Base-by-base conservation (phyloP, 371 early-diverging fungal species). In the Thermomucor indicae-seudaticae region DNA sequence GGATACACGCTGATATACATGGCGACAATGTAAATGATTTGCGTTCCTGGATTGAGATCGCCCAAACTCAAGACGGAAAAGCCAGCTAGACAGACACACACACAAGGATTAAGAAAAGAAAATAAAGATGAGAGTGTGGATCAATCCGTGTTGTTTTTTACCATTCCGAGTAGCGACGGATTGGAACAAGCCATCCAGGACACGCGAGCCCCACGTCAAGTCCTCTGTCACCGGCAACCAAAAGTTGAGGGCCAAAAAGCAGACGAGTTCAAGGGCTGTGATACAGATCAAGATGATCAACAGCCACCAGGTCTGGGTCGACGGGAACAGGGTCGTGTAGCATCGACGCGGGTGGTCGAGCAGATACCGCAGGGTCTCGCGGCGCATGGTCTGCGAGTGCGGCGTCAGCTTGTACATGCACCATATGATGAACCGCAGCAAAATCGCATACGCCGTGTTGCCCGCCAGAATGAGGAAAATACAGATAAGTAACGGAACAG, bases 1-100 rank as follows among this genome's bases (percentile, higher is more conserved):
- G 76, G 76, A 34, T 75, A 75, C 7, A 75, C 76, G 55, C 70
- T 69, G 35, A 75, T 75, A 47, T 75, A 75, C 76, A 75, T 75
- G n/a, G 72, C 72, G 17, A 75, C 55, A 32, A 75, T 70, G 38
- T 70, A 75, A 0, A 72, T 61, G 8, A 75, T 43, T 29, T 70
- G 72, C 3, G 71, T 61, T 11, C 70, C 72, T 22, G 72, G 76
- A 32, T 75, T 75, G 0, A 75, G n/a, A 34, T 67, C 66, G 16
- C 60, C 50, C n/a, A 75, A 53, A 49, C 51, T 54, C 4, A 71
- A 53, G 4, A 75, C 72, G 47, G 54, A 57, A 32, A 75, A 75
- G 1, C 76, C 76, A 24, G 75, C 75, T 71, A 57, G 16, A 22
- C 1, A 12, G 0, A 22, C n/a, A n/a, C n/a, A n/a, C n/a, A n/a